Conservation (phyloP, 805 yeast genomes). For the Yamadazyma kitorensis region DNA sequence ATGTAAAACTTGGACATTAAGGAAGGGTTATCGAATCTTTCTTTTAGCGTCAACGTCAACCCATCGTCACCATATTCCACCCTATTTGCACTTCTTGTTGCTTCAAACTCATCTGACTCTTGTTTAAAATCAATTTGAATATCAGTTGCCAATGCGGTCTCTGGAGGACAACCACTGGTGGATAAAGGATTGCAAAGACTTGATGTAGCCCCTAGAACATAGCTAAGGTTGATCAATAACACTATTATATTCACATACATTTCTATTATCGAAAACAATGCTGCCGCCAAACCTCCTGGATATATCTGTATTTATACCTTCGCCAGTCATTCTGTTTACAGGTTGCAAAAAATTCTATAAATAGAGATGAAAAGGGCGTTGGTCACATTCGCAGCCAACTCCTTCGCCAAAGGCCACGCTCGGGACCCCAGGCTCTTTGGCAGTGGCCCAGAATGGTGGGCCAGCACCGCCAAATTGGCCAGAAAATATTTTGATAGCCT, state of each 20-base stretch:
- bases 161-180: constrained; percentile 25
- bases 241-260: too few species aligned
- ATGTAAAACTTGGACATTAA: constrained; percentile 72
- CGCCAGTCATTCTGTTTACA: too few species aligned
- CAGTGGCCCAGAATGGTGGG: too few species aligned
- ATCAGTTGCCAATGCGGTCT: constrained; percentile 62
- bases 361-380: too few species aligned
- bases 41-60: constrained; percentile 50
- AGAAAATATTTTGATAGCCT: too few species aligned
- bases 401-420: too few species aligned
- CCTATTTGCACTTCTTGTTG: constrained; percentile 35
- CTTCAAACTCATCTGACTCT: constrained; percentile 43
- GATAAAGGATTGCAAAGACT: constrained; percentile 25
- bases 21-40: constrained; percentile 72
- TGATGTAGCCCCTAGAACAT: constrained; percentile 11
- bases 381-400: too few species aligned
- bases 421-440: too few species aligned
- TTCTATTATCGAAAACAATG: too few species aligned
- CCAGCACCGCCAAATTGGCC: too few species aligned
- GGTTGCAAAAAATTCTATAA: constrained; percentile 8
- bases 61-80: constrained; percentile 50
- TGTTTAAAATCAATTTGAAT: constrained; percentile 50
- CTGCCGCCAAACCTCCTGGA: too few species aligned
- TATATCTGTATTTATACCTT: too few species aligned
- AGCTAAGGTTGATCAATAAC: background rate